Base-by-base conservation (phyloP, 257 asterid species). In the Solanum pennellii region DNA sequence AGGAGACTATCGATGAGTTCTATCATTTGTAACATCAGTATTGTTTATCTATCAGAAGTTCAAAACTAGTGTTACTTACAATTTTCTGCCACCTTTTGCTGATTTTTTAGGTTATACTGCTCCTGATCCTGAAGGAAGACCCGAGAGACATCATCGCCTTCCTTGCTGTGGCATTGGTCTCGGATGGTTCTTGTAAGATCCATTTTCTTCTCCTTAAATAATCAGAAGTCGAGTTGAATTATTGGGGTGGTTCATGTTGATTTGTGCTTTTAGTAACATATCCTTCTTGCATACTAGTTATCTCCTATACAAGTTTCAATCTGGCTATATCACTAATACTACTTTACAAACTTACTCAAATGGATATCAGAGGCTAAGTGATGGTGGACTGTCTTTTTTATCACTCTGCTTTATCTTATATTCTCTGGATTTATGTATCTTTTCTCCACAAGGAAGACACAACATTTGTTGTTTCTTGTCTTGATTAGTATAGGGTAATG, bases 181-280 rank as follows among this genome's bases (percentile, higher is more conserved):
- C 12, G 98, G 98, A 91, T 95, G 98, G 98, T 94, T 93, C 95
- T 47, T 92, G 98, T 95, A 92, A 93, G 94, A 83, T 65, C 14
- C 60, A 0, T 11, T 42, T 14, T 10, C 16, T 25, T 18, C 85
- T 68, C 42, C 44, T 80, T 18, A 20, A 80, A 1, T 18, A 18
- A 16, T 29, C 65, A 44, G 11, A 20, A 16, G 4, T 80, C 27
- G 12, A 5, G 2, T 29, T 47, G 68, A 80, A 45, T 16, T 2
- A 27, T 79, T 83, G 21, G 39, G 20, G 39, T 29, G 31, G 45
- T 2, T 21, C 72, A 33, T 83, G 1, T 65, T 65, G 6, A 42
- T 83, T 68, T 47, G 13, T 79, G 35, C n/a, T 86, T 56, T 82
- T 60, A 9, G 27, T 86, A 44, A 87, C 86, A 45, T 87, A 79